Conservation (phyloP, 495 filamentous ascomycete genomes). For the Hypoxylon lienhwacheense region DNA sequence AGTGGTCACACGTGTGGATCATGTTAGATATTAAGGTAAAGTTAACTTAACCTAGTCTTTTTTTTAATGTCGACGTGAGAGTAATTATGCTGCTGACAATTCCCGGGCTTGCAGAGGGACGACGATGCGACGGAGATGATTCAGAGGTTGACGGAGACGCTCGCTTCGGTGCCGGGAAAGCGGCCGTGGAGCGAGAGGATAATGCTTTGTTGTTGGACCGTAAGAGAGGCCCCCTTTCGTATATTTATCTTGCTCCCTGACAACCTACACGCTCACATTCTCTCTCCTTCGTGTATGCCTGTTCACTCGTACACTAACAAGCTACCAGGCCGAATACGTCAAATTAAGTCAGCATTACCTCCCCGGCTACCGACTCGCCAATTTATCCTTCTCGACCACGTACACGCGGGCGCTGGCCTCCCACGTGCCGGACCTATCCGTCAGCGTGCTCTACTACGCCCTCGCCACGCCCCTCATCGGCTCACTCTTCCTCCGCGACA, state of each 20-base stretch:
- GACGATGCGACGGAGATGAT: constrained; percentile 74
- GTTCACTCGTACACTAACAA: background rate
- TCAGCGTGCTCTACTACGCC: constrained; percentile 71
- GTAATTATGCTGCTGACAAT: background rate
- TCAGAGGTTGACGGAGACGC: constrained; percentile 60
- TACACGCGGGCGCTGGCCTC: constrained; percentile 72
- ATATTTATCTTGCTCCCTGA: background rate
- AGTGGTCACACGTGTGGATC: constrained; percentile 69
- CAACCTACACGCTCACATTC: background rate
- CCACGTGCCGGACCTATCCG: constrained; percentile 59
- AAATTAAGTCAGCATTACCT: constrained; percentile 61
- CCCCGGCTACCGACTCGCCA: constrained; percentile 65
- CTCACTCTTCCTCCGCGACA: constrained; percentile 62
- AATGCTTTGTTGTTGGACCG: constrained; percentile 78
- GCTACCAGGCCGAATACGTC: constrained; percentile 60
- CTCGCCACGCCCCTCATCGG: constrained; percentile 66
- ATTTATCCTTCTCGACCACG: constrained; percentile 70
- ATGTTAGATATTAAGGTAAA: constrained; percentile 87
- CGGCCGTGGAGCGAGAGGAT: constrained; percentile 71
- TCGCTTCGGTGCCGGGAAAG: constrained; percentile 54
- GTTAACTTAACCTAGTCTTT: background rate
- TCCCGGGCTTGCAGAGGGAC: constrained; percentile 48
- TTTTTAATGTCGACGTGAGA: background rate
- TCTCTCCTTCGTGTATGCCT: background rate
- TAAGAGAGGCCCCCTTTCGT: constrained; percentile 41